Conservation (phyloP, 768 basidiomycete genomes). For the Lactifluus pinguis region DNA sequence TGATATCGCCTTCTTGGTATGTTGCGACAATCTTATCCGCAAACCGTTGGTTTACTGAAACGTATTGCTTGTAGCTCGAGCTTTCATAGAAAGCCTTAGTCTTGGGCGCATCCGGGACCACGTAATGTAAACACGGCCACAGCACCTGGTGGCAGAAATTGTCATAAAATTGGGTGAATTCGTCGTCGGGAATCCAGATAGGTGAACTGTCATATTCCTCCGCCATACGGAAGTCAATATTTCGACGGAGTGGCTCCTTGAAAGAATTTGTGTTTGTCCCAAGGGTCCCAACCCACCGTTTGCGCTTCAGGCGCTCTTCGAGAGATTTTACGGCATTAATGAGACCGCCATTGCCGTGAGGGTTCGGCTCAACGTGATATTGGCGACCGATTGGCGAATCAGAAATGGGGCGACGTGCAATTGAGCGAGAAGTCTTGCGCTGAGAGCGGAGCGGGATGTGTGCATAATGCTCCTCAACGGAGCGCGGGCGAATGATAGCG, state of each 20-base stretch:
- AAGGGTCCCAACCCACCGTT: slow-evolving; percentile 64
- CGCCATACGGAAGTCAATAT: slow-evolving; percentile 43
- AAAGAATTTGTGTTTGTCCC: slow-evolving; percentile 63
- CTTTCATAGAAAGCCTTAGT: slow-evolving; percentile 74
- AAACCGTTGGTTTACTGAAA: slow-evolving; percentile 83
- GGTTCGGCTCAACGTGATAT: slow-evolving; percentile 50
- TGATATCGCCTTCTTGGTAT: slow-evolving; percentile 85
- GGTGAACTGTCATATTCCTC: slow-evolving; percentile 37
- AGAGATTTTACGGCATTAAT: slow-evolving; percentile 72
- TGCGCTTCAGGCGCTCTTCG: slow-evolving; percentile 39
- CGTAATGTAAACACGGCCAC: slow-evolving; percentile 84
- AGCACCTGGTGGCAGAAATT: slow-evolving; percentile 86
- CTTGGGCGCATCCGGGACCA: slow-evolving; percentile 80
- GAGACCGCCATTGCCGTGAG: slow-evolving; percentile 74
- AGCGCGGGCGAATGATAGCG: slow-evolving; percentile 20
- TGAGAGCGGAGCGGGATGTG: slow-evolving; percentile 33
- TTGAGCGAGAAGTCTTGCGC: slow-evolving; percentile 46
- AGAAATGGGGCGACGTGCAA: slow-evolving; percentile 39
- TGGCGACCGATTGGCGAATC: slow-evolving; percentile 22
- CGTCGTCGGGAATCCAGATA: slow-evolving; percentile 76
- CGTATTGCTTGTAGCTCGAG: slow-evolving; percentile 76
- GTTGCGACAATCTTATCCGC: slow-evolving; percentile 73
- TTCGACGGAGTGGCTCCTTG: slow-evolving; percentile 42
- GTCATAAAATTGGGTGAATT: slow-evolving; percentile 74
- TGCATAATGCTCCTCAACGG: slow-evolving; percentile 24